Base-by-base conservation (phyloP, 208 protist species). In the Trypanosomatidae sp. region DNA sequence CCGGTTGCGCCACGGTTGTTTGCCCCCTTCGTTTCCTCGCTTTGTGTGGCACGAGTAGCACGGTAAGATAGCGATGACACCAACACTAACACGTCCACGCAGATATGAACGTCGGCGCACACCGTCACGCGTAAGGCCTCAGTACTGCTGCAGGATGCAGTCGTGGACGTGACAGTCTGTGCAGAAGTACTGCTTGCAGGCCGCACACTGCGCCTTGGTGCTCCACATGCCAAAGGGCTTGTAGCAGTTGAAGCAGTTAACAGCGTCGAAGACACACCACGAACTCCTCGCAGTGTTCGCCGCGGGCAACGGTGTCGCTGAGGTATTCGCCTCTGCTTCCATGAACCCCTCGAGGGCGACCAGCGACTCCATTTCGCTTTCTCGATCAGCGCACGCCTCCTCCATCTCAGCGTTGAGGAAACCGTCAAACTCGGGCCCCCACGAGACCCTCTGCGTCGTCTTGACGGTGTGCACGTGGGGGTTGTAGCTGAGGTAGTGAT, bases 191-290 rank as follows among this genome's bases (percentile, higher is more conserved):
- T 84, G 82, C 62, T 76, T 81, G 68, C 83, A 87, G 17, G 33
- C 17, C 43, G 66, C 49, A 50, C 80, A 84, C 33, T 73, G 71
- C 41, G 76, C 71, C 36, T 74, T 74, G 10, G 68, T 67, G 44
- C 76, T 73, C 65, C 72, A 80, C 60, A 83, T 69, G 59, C 74
- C 76, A 69, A 87, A 83, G 28, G 62, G 9, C 69, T 81, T 84
- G 62, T 78, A 84, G 66, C 86, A 91, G 36, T 70, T 66, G 60
- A 81, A 85, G 74, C 86, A 91, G 56, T 78, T 79, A 39, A 79
- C 74, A 3, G 58, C 13, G 70, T 88, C 83, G 62, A 84, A 84
- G 28, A 73, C 65, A 39, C 86, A 85, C 77, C 80, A 86, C 19
- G 49, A 53, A 47, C 85, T 87, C 47, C 52, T 66, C 19, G 73